A percentile compares a stretch with the other conserved stretches of the same genome.
Conservation (phyloP, 176 grass and related monocot species). For the Aegilops speltoides region DNA sequence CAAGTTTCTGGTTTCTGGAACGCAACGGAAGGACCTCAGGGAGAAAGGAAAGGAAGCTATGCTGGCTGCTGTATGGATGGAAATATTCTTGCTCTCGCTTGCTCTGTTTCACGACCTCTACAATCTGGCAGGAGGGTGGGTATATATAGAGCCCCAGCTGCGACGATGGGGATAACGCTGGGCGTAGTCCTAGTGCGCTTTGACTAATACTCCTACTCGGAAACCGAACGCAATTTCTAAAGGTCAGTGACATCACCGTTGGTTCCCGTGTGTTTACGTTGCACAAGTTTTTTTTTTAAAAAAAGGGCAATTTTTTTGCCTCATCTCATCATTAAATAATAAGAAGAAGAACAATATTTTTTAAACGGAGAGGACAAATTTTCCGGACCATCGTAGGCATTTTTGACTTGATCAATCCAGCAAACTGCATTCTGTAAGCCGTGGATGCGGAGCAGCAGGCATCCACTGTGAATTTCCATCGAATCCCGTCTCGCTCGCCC, state of each 20-base stretch:
- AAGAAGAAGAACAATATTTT: no score
- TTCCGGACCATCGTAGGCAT: no score
- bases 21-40: neutral
- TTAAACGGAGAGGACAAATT: no score
- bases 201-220: conserved; percentile 36
- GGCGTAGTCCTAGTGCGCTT: conserved; percentile 31
- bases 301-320: no score
- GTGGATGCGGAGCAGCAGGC: no score
- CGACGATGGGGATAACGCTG: conserved; percentile 23
- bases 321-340: no score
- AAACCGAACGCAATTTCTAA: neutral
- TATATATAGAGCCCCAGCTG: conserved; percentile 31
- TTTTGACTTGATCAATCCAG: no score
- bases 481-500: no score
- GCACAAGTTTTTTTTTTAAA: neutral
- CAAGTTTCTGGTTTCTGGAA: neutral
- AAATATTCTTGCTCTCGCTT: conserved; percentile 34
- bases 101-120: conserved; percentile 28
- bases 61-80: neutral
- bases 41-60: neutral
- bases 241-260: conserved; percentile 28
- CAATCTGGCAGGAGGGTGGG: neutral
- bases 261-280: neutral
- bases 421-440: no score
- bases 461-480: no score